Evolutionary conservation across 371 early-diverging fungal species (phyloP).

Genomic region (Nematocida homosporus): DNA sequence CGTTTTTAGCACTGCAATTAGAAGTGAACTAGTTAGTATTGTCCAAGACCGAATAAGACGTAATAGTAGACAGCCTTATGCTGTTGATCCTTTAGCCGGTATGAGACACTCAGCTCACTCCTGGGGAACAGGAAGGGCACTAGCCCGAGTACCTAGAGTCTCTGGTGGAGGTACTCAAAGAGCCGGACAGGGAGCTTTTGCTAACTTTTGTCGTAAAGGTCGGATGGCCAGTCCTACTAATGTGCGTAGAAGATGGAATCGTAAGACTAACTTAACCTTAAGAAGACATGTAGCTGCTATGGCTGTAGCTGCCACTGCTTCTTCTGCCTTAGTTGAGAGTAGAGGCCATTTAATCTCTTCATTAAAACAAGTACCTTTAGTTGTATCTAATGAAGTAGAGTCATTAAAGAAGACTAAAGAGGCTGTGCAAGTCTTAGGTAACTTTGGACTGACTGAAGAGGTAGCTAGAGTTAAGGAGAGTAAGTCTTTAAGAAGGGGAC

Average conservation of each 20-base stretch:
- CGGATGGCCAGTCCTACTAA: conserved; percentile 99
- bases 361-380: conserved; percentile 89
- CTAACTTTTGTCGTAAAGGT: conserved; percentile 98
- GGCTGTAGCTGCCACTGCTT: conserved; percentile 92
- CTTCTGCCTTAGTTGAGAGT: conserved; percentile 86
- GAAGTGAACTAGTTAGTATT: conserved; percentile 88
- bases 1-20: conserved; percentile 93
- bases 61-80: conserved; percentile 97
- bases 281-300: conserved; percentile 94
- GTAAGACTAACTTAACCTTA: conserved; percentile 92
- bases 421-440: conserved; percentile 82
- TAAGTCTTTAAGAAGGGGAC: conserved; percentile 91
- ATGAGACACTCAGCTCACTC: conserved; percentile 98
- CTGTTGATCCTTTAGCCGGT: conserved; percentile 92
- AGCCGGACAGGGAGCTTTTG: conserved; percentile 98
- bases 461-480: conserved; percentile 90
- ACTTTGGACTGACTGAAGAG: conserved; percentile 85
- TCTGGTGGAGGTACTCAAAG: conserved; percentile 95
- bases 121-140: conserved; percentile 97
- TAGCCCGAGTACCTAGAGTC: conserved; percentile 99
- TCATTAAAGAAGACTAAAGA: conserved; percentile 87
- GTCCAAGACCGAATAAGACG: conserved; percentile 93
- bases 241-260: conserved; percentile 98
- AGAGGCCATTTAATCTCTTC: conserved; percentile 94
- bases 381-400: conserved; percentile 76